Evolutionary conservation across 2,329 filamentous ascomycete species (phyloP).

Genomic region (Pseudogymnoascus sp.): DNA sequence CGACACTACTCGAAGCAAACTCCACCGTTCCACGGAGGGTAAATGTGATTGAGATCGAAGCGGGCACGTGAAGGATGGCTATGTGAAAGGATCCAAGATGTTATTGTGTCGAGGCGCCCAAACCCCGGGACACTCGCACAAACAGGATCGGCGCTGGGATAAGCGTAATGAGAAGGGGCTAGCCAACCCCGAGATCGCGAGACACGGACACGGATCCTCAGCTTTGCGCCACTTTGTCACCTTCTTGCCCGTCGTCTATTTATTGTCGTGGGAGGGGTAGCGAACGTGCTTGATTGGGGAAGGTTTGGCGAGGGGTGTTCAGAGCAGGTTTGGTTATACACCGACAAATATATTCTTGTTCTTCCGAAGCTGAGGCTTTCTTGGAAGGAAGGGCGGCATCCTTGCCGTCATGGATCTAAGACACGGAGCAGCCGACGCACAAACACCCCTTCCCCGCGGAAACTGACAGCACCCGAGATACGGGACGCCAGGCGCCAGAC

Average conservation of each 20-base stretch:
- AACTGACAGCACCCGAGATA: not conserved
- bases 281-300: not conserved
- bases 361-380: not conserved
- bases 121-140: not conserved
- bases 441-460: not conserved
- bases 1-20: not conserved
- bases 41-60: not conserved
- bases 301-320: not conserved
- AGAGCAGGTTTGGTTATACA: not conserved
- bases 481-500: not conserved
- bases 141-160: slow-evolving; percentile 7
- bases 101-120: not conserved
- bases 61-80: not conserved
- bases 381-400: not conserved
- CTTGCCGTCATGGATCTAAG: not conserved
- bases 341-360: slow-evolving; percentile 1
- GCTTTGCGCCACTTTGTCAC: slow-evolving; percentile 6
- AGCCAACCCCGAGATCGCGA: not conserved
- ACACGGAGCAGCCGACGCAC: not conserved
- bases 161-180: not conserved
- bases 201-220: not conserved
- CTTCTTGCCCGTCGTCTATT: not conserved
- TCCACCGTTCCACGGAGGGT: not conserved
- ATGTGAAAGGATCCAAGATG: not conserved
- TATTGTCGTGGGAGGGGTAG: not conserved